These are phyloP conservation scores for Saccharomyces hybrid DNA, from an alignment of 1,139 yeast species.

Conservation along the genomic window DNA sequence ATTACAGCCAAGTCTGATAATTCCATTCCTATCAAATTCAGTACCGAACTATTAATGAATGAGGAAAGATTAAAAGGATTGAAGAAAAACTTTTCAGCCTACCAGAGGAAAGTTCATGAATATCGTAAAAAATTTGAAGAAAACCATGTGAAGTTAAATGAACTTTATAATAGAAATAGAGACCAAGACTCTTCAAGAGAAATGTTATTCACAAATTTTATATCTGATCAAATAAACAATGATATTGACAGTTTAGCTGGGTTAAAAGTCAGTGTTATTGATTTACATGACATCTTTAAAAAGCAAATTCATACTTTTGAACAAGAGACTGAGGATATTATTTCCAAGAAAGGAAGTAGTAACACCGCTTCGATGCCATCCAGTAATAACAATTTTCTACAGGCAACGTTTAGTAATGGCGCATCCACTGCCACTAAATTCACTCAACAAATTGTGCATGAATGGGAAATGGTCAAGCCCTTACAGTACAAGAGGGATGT, in stretches of 20 bases:
- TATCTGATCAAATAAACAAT: constrained; percentile 16
- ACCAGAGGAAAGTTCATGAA: constrained; percentile 8
- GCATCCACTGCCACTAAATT: constrained; percentile 12
- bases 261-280: constrained; percentile 14
- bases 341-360: constrained; percentile 3
- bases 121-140: constrained; percentile 15
- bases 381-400: background rate
- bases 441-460: constrained; percentile 16
- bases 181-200: constrained; percentile 10
- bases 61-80: constrained; percentile 13
- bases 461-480: constrained; percentile 20
- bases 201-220: constrained; percentile 22
- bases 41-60: constrained; percentile 21
- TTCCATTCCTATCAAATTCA: constrained; percentile 31
- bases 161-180: constrained; percentile 15
- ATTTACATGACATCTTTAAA: constrained; percentile 20
- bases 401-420: constrained; percentile 1
- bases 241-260: constrained; percentile 25
- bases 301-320: constrained; percentile 20
- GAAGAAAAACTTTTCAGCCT: constrained; percentile 10
- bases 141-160: constrained; percentile 13
- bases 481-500: constrained; percentile 17
- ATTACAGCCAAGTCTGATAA: constrained; percentile 29
- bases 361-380: constrained; percentile 6
- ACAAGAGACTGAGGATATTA: constrained; percentile 7